These are phyloP conservation scores for Platanthera guangdongensis DNA, from an alignment of 106 monocot species.

Conservation along the genomic window DNA sequence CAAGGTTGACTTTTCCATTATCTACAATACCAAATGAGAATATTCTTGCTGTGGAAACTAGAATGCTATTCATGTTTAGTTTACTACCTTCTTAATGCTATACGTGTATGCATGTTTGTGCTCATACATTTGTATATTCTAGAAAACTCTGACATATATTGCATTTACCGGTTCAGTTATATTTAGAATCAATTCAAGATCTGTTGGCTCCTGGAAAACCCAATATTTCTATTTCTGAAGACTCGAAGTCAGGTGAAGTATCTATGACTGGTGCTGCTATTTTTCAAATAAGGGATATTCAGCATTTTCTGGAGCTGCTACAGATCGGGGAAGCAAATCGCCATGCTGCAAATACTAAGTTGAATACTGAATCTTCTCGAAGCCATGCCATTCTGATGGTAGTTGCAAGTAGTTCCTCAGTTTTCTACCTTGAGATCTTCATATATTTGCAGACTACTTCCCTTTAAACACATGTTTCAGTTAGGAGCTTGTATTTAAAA, in stretches of 20 bases:
- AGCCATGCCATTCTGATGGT: slow-evolving; percentile 77
- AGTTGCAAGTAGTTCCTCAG: background rate
- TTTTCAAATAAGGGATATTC: slow-evolving; percentile 42
- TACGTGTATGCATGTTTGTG: background rate
- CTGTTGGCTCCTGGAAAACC: slow-evolving; percentile 52
- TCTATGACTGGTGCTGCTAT: slow-evolving; percentile 46
- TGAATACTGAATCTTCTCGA: slow-evolving; percentile 81
- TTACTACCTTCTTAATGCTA: background rate
- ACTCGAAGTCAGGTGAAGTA: slow-evolving; percentile 61
- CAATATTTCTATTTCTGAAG: slow-evolving; percentile 58
- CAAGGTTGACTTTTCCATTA: no score
- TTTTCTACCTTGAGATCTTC: background rate
- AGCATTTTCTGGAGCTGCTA: slow-evolving; percentile 50
- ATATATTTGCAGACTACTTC: background rate
- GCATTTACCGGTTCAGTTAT: slow-evolving; percentile 36
- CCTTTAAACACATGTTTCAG: background rate
- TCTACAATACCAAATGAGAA: background rate
- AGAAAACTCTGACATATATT: slow-evolving; percentile 7
- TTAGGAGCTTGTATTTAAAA: background rate
- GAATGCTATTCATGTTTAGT: background rate
- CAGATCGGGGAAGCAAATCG: slow-evolving; percentile 69
- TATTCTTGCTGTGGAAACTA: background rate
- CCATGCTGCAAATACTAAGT: slow-evolving; percentile 65
- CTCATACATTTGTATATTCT: background rate
- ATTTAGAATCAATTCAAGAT: slow-evolving; percentile 75